A percentile compares a stretch with the other conserved stretches of the same genome.
Evolutionary conservation across 257 asterid species (phyloP).

Genomic region (Perilla frutescens): DNA sequence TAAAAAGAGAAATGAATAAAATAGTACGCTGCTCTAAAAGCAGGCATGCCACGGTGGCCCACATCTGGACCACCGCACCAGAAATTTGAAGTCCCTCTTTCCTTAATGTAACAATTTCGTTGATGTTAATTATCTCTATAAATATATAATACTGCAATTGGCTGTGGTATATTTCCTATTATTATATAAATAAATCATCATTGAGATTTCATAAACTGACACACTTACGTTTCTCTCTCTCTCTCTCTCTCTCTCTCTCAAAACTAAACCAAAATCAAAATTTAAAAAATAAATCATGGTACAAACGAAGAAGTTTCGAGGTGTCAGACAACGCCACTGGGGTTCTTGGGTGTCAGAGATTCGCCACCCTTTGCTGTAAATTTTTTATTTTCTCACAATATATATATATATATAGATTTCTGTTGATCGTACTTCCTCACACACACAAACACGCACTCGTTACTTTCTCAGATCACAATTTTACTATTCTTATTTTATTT

Average conservation of each 20-base stretch:
- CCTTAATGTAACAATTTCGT: background rate
- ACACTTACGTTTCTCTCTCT: background rate
- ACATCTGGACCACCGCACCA: slow-evolving; percentile 29
- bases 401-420: background rate
- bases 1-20: background rate
- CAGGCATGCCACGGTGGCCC: slow-evolving; percentile 13
- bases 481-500: too few species aligned
- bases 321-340: slow-evolving; percentile 97
- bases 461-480: too few species aligned
- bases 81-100: background rate
- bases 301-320: slow-evolving; percentile 75
- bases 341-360: slow-evolving; percentile 99
- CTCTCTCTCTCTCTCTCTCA: background rate
- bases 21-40: background rate
- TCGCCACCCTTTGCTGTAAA: slow-evolving; percentile 87
- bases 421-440: too few species aligned
- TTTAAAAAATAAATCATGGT: slow-evolving; percentile 47
- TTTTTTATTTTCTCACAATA: background rate
- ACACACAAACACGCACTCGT: too few species aligned
- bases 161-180: background rate
- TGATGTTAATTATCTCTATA: slow-evolving; percentile 2
- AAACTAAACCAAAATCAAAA: background rate
- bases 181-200: slow-evolving; percentile 17
- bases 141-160: background rate
- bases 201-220: background rate